phyloP scores from a whole-genome alignment of 805 yeast genomes.

The Saccharomyces kudriavzevii region DNA sequence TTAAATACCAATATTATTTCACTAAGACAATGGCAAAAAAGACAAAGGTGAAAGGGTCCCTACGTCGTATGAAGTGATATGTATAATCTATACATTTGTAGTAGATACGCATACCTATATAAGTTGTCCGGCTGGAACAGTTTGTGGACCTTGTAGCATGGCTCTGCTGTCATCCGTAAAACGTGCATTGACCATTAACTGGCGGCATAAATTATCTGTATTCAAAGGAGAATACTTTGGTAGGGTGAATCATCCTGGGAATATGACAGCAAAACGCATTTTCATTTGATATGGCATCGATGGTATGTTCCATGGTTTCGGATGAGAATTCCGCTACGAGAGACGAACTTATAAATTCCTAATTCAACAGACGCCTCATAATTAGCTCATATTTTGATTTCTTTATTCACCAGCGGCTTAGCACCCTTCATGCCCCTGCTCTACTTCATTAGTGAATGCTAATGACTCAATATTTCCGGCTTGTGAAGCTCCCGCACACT shows the following conservation, averaged over 20 bases:
- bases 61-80: not conserved
- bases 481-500: not conserved
- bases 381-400: slow-evolving; percentile 8
- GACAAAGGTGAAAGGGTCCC: not conserved
- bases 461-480: not conserved
- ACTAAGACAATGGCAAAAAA: not conserved
- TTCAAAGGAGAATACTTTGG: slow-evolving; percentile 83
- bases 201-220: slow-evolving; percentile 80
- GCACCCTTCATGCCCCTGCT: no score
- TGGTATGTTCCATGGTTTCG: not conserved
- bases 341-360: slow-evolving; percentile 4
- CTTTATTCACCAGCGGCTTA: not conserved
- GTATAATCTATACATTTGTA: not conserved
- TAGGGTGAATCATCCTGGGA: slow-evolving; percentile 1
- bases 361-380: slow-evolving; percentile 6
- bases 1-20: not conserved
- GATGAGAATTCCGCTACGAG: not conserved
- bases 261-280: slow-evolving; percentile 2
- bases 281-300: not conserved
- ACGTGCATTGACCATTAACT: slow-evolving; percentile 78
- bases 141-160: slow-evolving; percentile 65
- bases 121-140: slow-evolving; percentile 18
- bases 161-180: slow-evolving; percentile 76
- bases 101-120: not conserved
- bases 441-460: not conserved